A percentile compares a stretch with the other conserved stretches of the same genome.
phyloP scores from a whole-genome alignment of 106 monocot species.

The Cymbidium sinense region DNA sequence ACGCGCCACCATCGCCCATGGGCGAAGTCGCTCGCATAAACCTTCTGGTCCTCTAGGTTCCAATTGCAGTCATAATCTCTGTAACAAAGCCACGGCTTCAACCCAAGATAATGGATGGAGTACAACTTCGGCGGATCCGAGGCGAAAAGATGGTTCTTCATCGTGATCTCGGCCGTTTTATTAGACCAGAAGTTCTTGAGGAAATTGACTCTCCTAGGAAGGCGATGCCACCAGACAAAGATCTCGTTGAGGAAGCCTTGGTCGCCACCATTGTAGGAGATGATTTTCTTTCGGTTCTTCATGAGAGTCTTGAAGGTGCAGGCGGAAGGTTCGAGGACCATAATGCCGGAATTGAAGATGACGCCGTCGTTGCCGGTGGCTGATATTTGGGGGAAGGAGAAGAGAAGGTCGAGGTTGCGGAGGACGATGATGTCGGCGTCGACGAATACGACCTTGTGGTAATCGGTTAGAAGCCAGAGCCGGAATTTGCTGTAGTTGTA shows the following conservation, averaged over 20 bases:
- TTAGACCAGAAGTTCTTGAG: conserved; percentile 79
- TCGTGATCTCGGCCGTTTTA: conserved; percentile 30
- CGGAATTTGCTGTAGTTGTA: conserved; percentile 97
- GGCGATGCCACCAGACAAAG: conserved; percentile 90
- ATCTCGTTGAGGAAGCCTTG: conserved; percentile 85
- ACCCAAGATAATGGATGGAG: conserved; percentile 66
- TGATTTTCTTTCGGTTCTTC: conserved; percentile 25
- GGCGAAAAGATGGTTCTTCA: conserved; percentile 48
- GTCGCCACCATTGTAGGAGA: conserved; percentile 93
- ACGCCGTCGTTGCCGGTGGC: conserved; percentile 67
- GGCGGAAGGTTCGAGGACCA: conserved; percentile 79
- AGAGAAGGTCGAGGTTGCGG: conserved; percentile 73
- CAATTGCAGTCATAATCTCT: conserved; percentile 85
- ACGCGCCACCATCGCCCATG: conserved; percentile 68
- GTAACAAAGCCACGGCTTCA: conserved; percentile 87
- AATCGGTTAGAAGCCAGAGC: conserved; percentile 70
- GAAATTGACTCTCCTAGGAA: conserved; percentile 76
- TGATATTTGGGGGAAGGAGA: conserved; percentile 65
- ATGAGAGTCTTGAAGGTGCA: conserved; percentile 54
- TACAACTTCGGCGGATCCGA: conserved; percentile 60
- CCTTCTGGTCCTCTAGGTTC: conserved; percentile 38
- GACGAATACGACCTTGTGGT: conserved; percentile 62
- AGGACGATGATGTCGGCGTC: conserved; percentile 81
- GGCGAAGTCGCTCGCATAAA: conserved; percentile 73
- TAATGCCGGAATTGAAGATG: conserved; percentile 86